Evolutionary conservation across 2,329 filamentous ascomycete species (phyloP), one percentile per base, ranked within the genome.

Genomic region (Ceratocystiopsis sp.): DNA sequence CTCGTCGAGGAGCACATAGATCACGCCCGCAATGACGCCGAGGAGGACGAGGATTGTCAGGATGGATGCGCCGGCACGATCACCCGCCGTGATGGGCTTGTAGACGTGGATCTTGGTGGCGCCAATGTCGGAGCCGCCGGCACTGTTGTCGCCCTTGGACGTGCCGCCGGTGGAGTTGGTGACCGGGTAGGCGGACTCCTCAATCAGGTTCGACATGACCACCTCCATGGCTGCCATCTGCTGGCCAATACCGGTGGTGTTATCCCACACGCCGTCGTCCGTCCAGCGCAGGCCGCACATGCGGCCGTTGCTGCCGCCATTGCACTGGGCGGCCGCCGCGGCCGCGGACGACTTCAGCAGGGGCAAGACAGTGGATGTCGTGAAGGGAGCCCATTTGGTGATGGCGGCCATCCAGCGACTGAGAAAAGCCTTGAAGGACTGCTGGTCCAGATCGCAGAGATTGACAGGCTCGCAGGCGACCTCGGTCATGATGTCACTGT

Each of bases 171-270:
- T 67, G 13, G 46, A 50, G 11, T 61, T 60, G 0, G 63, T 65
- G 25, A 63, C 56, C 5, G 63, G 62, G 1, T 52, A 46, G 13
- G 59, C 52, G 9, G 57, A 61, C 8, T 64, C 48, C 34, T 63
- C 51, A 41, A 80, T 69, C 55, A 78, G 64, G 51, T 73, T 77
- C 35, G 69, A 68, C 38, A 82, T 66, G 8, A 80, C 68, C 11
- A 80, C 65, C 52, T 81, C 75, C 55, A 83, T 61, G 3, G 73
- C 76, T 1, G 73, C 68, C 78, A 84, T 83, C 58, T 82, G 77
- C 56, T 82, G 76, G 6, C 79, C 79, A 2, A 82, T 69, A 8
- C 78, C 78, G 8, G 64, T 68, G 2, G 63, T 65, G 19, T 73
- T 71, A 54, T 81, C 75, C 58, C 69, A 80, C 10, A 14, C 14